Evolutionary conservation across 2,329 filamentous ascomycete species (phyloP).

Genomic region (Mycosphaerella sp.): DNA sequence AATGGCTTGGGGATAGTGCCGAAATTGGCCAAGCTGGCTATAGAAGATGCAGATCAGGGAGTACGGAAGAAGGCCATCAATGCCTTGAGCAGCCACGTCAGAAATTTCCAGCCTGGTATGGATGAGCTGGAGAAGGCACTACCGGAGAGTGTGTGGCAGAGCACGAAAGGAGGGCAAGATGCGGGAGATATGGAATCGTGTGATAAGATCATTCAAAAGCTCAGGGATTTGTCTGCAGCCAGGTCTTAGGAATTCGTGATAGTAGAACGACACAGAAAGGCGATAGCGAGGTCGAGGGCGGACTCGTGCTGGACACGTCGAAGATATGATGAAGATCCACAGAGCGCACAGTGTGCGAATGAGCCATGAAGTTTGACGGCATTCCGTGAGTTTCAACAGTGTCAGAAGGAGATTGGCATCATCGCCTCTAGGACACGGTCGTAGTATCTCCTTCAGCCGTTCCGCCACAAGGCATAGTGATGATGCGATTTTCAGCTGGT

Average conservation of each 20-base stretch:
- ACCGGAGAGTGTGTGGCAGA: constrained; percentile 53
- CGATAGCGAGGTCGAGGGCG: background rate
- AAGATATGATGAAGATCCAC: background rate
- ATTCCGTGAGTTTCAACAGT: background rate
- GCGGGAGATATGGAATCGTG: constrained; percentile 82
- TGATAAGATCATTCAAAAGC: constrained; percentile 45
- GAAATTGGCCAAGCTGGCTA: constrained; percentile 59
- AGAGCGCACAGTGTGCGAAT: constrained; percentile 4
- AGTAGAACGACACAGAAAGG: background rate
- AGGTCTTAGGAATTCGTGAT: constrained; percentile 3
- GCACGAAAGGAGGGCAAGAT: constrained; percentile 57
- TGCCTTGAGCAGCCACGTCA: constrained; percentile 74
- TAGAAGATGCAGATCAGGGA: constrained; percentile 53
- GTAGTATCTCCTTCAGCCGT: too few species aligned
- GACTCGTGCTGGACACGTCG: background rate
- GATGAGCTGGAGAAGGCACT: constrained; percentile 62
- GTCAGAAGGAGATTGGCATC: background rate
- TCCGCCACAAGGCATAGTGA: too few species aligned
- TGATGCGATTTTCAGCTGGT: too few species aligned
- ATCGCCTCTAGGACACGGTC: background rate
- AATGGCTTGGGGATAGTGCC: constrained; percentile 61
- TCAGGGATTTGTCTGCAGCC: constrained; percentile 28
- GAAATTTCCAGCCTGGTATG: constrained; percentile 79
- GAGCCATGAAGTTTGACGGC: background rate
- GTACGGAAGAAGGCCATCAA: constrained; percentile 84